Evolutionary conservation across 345 rosid species (phyloP).

Genomic region (Brassica carinata): DNA sequence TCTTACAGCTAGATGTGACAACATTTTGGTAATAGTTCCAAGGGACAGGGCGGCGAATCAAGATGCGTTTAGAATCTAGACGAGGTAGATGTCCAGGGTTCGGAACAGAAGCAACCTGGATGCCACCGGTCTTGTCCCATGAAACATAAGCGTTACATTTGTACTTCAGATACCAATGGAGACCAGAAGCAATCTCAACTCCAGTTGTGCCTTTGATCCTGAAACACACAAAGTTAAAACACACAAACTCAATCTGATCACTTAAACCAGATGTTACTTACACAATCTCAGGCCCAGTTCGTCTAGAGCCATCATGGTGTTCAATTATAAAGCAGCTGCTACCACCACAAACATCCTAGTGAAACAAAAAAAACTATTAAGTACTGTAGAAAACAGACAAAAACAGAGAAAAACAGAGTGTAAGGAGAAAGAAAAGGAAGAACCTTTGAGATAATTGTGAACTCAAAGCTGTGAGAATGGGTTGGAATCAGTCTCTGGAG

Average conservation of each 20-base stretch:
- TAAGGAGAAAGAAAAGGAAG: neutral
- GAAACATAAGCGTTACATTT: slow-evolving; percentile 89
- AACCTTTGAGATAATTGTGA: slow-evolving; percentile 77
- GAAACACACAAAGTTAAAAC: slow-evolving; percentile 11
- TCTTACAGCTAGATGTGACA: slow-evolving; percentile 93
- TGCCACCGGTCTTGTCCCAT: slow-evolving; percentile 94
- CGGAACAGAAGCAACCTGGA: slow-evolving; percentile 77
- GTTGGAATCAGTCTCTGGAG: slow-evolving; percentile 73
- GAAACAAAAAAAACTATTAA: slow-evolving; percentile 6
- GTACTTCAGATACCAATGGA: slow-evolving; percentile 91
- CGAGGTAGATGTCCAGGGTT: slow-evolving; percentile 71
- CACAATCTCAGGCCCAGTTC: slow-evolving; percentile 69
- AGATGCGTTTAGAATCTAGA: slow-evolving; percentile 58
- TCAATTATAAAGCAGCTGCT: slow-evolving; percentile 66
- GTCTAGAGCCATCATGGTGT: slow-evolving; percentile 42
- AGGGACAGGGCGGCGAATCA: slow-evolving; percentile 81
- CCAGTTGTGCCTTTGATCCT: slow-evolving; percentile 85
- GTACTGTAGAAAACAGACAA: neutral
- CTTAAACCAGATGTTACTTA: slow-evolving; percentile 40
- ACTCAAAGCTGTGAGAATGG: slow-evolving; percentile 61
- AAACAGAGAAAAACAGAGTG: neutral
- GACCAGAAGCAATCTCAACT: slow-evolving; percentile 86
- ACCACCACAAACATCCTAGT: slow-evolving; percentile 83
- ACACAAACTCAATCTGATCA: neutral
- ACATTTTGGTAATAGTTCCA: slow-evolving; percentile 98